phyloP scores from a whole-genome alignment of 352 stramenopile species.

The Phytopythium litorale region DNA sequence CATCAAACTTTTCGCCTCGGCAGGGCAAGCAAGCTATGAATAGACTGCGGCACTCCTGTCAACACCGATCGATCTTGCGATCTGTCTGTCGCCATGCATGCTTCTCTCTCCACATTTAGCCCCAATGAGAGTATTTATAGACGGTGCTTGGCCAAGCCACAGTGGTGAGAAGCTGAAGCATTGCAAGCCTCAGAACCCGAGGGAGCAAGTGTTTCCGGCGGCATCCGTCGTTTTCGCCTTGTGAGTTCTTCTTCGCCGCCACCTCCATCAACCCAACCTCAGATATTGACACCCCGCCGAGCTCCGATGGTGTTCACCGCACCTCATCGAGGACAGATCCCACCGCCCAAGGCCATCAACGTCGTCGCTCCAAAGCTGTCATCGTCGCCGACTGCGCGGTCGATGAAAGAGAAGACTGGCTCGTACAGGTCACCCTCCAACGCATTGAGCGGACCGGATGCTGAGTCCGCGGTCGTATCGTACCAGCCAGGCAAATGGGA shows the following conservation, averaged over 20 bases:
- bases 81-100: too few relatives aligned
- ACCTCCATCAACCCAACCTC: not conserved
- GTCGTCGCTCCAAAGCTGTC: not conserved
- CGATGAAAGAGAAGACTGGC: not conserved
- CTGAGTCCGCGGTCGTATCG: not conserved
- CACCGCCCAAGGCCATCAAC: not conserved
- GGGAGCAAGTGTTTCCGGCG: not conserved
- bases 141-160: not conserved
- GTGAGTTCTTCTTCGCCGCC: not conserved
- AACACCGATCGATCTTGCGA: too few relatives aligned
- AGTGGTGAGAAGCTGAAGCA: not conserved
- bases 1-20: too few relatives aligned
- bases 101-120: too few relatives aligned
- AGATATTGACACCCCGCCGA: not conserved
- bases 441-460: not conserved
- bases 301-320: not conserved
- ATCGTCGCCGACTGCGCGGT: not conserved
- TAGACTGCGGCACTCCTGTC: too few relatives aligned
- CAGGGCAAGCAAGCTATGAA: too few relatives aligned
- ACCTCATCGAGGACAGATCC: not conserved
- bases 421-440: not conserved
- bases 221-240: not conserved
- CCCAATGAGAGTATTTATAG: not conserved
- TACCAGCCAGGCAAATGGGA: slow-evolving; percentile 31
- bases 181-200: not conserved